Evolutionary conservation across 495 filamentous ascomycete species (phyloP).

Genomic region (Xylaria scruposa): DNA sequence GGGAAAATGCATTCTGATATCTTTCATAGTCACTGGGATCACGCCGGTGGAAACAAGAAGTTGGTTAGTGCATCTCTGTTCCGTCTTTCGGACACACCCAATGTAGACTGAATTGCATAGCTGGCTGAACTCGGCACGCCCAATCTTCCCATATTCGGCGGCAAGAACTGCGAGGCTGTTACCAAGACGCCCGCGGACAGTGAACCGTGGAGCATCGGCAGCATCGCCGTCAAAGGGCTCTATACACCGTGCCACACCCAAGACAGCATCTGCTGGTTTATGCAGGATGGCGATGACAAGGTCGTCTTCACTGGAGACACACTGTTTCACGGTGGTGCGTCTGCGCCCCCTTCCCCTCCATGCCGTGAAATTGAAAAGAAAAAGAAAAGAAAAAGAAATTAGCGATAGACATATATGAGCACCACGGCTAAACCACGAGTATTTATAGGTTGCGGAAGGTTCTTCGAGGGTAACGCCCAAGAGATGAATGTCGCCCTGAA

Average conservation of each 20-base stretch:
- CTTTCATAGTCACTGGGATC: slow-evolving; percentile 81
- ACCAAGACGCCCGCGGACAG: slow-evolving; percentile 75
- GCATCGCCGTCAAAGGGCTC: slow-evolving; percentile 84
- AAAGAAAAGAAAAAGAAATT: no score
- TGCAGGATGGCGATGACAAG: slow-evolving; percentile 80
- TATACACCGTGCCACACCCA: slow-evolving; percentile 98
- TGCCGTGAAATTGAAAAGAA: not conserved
- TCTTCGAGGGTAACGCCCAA: slow-evolving; percentile 89
- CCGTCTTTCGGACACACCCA: slow-evolving; percentile 15
- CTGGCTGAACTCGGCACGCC: slow-evolving; percentile 65
- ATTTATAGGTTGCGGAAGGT: slow-evolving; percentile 84
- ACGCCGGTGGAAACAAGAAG: slow-evolving; percentile 88
- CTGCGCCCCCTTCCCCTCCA: not conserved
- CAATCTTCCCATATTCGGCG: slow-evolving; percentile 78
- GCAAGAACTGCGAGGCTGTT: slow-evolving; percentile 82
- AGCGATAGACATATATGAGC: not conserved
- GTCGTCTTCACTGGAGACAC: slow-evolving; percentile 97
- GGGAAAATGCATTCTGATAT: slow-evolving; percentile 13
- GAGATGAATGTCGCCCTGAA: slow-evolving; percentile 96
- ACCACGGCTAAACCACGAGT: slow-evolving; percentile 14
- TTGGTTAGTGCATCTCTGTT: slow-evolving; percentile 59
- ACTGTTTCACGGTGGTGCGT: slow-evolving; percentile 85
- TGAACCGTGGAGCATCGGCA: slow-evolving; percentile 82
- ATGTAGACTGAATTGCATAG: slow-evolving; percentile 51
- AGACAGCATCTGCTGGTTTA: slow-evolving; percentile 90